Base-by-base conservation (phyloP, 148 eudicot genomes). In the Bassia scoparia region DNA sequence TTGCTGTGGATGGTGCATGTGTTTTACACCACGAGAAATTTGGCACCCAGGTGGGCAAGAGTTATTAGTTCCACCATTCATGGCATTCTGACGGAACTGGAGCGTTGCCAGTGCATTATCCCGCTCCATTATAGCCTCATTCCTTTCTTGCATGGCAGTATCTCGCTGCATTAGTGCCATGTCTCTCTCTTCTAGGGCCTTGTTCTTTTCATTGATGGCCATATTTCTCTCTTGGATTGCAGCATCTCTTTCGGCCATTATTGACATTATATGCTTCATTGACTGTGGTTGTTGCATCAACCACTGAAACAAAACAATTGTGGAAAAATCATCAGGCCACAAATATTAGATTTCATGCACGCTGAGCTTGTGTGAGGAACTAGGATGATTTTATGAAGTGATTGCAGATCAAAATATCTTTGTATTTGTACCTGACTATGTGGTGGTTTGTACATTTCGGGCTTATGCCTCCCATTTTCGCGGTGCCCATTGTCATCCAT, bases 211-310 rank as follows among this genome's bases (percentile, higher is more conserved):
- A 53, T 88, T 87, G 38, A 95, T 63, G 69, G 97, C 98, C 77
- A 95, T 79, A 49, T 95, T 95, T 78, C 93, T 75, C 81, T 95
- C 98, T 77, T 95, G 98, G 75, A 95, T 84, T 8, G 98, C 98
- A 52, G 89, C 97, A 72, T 95, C 98, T 76, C 96, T 80, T 81
- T 95, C 98, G 10, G 93, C 92, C 97, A 95, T 89, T 12, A 95
- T 86, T 67, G 96, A 85, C 96, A 95, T 91, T 74, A 95, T 88
- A 68, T 95, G 98, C 80, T 91, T 95, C 98, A 95, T 95, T 59
- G 98, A 91, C 50, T 74, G 78, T 30, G 98, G 96, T 66, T 95
- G 97, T 81, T 89, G 97, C 97, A 94, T 88, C 63, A 95, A 84
- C 93, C 96, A 95, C 96, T 95, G 83, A 66, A 76, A 77, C 37